Evolutionary conservation across 768 basidiomycete species (phyloP).

Genomic region (Mycena floridula): DNA sequence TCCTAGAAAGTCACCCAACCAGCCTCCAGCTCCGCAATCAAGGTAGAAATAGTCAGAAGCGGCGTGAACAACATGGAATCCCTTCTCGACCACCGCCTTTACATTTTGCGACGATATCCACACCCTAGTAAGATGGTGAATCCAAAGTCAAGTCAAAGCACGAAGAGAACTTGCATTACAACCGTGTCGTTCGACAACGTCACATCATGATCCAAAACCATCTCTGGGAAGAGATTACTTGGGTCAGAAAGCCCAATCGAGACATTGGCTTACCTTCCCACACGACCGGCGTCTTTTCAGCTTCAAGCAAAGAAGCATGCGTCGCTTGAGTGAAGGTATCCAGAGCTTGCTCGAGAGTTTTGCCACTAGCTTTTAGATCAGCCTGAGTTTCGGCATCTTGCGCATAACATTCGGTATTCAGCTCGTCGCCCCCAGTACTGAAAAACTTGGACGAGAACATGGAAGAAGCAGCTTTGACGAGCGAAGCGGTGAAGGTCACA

Average conservation of each 20-base stretch:
- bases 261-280: slow-evolving; percentile 56
- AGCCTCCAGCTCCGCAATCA: slow-evolving; percentile 70
- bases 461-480: slow-evolving; percentile 49
- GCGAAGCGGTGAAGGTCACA: slow-evolving; percentile 46
- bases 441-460: slow-evolving; percentile 57
- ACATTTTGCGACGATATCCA: slow-evolving; percentile 69
- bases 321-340: slow-evolving; percentile 53
- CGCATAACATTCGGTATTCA: slow-evolving; percentile 62
- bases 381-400: slow-evolving; percentile 55
- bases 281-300: slow-evolving; percentile 73
- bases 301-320: slow-evolving; percentile 44
- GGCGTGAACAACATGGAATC: slow-evolving; percentile 59
- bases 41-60: slow-evolving; percentile 78
- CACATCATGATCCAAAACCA: slow-evolving; percentile 54
- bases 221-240: slow-evolving; percentile 46
- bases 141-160: slow-evolving; percentile 6
- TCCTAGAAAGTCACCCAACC: slow-evolving; percentile 42
- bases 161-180: slow-evolving; percentile 38
- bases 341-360: slow-evolving; percentile 60
- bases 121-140: slow-evolving; percentile 37
- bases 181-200: slow-evolving; percentile 44
- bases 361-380: slow-evolving; percentile 39
- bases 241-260: not conserved
- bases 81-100: slow-evolving; percentile 51
- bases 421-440: slow-evolving; percentile 78